Evolutionary conservation across 164 flowering plant species (phyloP), one percentile per base, ranked within the genome.

Genomic region (Vitis riparia): DNA sequence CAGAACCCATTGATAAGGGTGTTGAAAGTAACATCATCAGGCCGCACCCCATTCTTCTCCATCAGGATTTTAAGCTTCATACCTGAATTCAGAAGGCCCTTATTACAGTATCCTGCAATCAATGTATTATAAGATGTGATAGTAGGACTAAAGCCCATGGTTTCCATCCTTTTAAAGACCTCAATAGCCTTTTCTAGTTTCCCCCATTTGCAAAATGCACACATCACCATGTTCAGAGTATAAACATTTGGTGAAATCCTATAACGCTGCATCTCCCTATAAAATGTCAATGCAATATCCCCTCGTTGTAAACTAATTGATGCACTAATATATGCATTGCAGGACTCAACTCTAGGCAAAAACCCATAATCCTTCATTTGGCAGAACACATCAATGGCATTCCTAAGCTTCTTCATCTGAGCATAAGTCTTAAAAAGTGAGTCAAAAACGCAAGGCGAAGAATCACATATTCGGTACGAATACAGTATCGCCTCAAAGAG

Each of bases 361-460:
- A 94, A 89, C 47, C 98, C 97, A 77, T 88, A 89, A 44, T 87
- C 91, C 74, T 78, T 89, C 97, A 94, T 94, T 37, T 71, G 75
- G 63, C 75, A 78, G 71, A 89, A 94, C 11, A 81, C 77, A 66
- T 85, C 88, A 0, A 91, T 85, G 3, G 94, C 89, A 78, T 82
- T 79, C 79, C 94, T 82, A 48, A 89, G 82, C 83, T 90, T 91
- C 76, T 80, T 91, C 88, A 88, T 17, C 71, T 88, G 92, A 2
- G 99, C 97, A 79, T 77, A 88, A 17, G 90, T 86, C 76, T 85
- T 88, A 73, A 92, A 94, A 63, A 92, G 77, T 12, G 77, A 76
- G 72, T 94, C 95, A 63, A 94, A 94, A 63, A 91, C 93, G 27
- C 84, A 79, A 9, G 90, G 87, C 5, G 98, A 88, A 2, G 98